Evolutionary conservation across 2,329 filamentous ascomycete genomes (phyloP).

Genomic region (Cordyceps cateniannulata): DNA sequence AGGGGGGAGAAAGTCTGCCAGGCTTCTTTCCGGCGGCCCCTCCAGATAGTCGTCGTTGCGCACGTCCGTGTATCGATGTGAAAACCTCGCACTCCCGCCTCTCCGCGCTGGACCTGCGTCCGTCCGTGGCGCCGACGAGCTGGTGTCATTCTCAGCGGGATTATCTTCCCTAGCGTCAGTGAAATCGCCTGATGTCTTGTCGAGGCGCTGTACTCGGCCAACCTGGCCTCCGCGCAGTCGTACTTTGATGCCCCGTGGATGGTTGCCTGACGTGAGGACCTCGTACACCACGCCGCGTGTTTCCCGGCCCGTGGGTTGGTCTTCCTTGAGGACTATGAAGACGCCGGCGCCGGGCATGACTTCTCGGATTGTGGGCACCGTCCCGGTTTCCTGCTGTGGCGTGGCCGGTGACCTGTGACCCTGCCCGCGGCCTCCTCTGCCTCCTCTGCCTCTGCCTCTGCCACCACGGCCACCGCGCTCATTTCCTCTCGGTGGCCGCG

Average conservation of each 20-base stretch:
- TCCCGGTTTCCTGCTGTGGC: constrained; percentile 28
- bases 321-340: constrained; percentile 68
- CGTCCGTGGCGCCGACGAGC: background rate
- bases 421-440: constrained; percentile 13
- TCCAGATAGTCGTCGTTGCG: constrained; percentile 30
- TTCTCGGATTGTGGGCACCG: constrained; percentile 41
- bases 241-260: constrained; percentile 75
- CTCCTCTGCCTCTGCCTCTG: constrained; percentile 12
- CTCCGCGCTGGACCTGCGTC: constrained; percentile 11
- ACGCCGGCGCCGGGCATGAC: constrained; percentile 58
- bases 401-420: constrained; percentile 21
- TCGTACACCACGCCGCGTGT: constrained; percentile 61
- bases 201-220: constrained; percentile 64
- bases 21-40: constrained; percentile 32
- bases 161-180: constrained; percentile 9
- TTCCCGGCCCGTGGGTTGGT: constrained; percentile 68
- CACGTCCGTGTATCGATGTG: constrained; percentile 28
- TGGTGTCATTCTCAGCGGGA: background rate
- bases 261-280: constrained; percentile 65
- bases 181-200: constrained; percentile 18
- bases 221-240: constrained; percentile 64
- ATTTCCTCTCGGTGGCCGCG: constrained; percentile 16
- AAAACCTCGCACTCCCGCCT: constrained; percentile 18
- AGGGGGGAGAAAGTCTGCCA: constrained; percentile 44
- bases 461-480: constrained; percentile 17